These are phyloP conservation scores for Dothidotthia symphoricarpi DNA, from an alignment of 2,329 filamentous ascomycete species.

Conservation along the genomic window DNA sequence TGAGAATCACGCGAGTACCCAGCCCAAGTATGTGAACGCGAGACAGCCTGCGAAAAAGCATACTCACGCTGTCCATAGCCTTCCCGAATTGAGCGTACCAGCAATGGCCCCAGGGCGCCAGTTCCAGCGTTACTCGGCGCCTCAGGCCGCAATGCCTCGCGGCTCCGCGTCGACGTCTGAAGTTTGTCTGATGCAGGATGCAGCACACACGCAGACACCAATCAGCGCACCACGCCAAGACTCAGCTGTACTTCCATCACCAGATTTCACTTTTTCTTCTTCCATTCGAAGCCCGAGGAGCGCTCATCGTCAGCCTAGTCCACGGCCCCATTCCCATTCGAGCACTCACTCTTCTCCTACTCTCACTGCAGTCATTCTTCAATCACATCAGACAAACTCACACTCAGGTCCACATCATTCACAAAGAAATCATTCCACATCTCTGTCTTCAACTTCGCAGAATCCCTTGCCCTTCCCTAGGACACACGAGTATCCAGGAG, in stretches of 20 bases:
- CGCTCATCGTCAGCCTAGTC: constrained; percentile 2
- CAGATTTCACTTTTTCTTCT: constrained; percentile 14
- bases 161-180: too few relatives aligned
- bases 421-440: constrained; percentile 8
- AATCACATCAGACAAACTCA: constrained; percentile 5
- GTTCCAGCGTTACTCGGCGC: too few relatives aligned
- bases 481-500: constrained; percentile 14
- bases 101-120: too few relatives aligned
- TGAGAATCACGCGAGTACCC: too few relatives aligned
- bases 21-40: too few relatives aligned
- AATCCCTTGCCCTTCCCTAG: constrained; percentile 5
- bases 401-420: constrained; percentile 5
- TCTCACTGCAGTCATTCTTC: constrained; percentile 5
- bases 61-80: too few relatives aligned
- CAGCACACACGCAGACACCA: too few relatives aligned
- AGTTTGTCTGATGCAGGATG: too few relatives aligned
- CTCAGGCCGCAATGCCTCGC: too few relatives aligned
- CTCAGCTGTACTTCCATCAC: constrained; percentile 4
- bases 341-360: constrained; percentile 8
- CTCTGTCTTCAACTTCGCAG: constrained; percentile 2
- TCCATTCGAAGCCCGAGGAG: constrained; percentile 13
- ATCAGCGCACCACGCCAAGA: too few relatives aligned
- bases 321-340: constrained; percentile 5
- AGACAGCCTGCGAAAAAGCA: too few relatives aligned
- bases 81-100: too few relatives aligned